Evolutionary conservation across 768 basidiomycete species (phyloP).

Genomic region (Goffeauzyma gilvescens): DNA sequence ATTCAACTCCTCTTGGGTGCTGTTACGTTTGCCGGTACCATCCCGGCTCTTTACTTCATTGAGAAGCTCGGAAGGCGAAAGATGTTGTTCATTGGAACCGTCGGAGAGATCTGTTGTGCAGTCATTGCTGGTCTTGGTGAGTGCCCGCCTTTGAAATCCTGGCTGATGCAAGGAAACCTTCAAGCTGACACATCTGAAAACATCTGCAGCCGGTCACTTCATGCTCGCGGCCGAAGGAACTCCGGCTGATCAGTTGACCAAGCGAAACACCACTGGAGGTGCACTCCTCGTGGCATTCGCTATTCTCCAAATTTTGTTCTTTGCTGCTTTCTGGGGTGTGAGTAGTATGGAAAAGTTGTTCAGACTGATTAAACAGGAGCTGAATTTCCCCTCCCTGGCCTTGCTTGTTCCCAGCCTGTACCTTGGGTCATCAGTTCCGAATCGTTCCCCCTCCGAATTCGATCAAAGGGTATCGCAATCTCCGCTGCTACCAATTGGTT

Average conservation of each 20-base stretch:
- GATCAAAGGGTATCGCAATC: slow-evolving; percentile 59
- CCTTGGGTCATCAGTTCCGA: slow-evolving; percentile 33
- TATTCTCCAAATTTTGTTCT: slow-evolving; percentile 54
- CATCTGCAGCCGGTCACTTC: slow-evolving; percentile 55
- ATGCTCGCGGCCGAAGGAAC: slow-evolving; percentile 42
- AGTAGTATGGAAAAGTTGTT: not conserved
- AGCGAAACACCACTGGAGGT: slow-evolving; percentile 44
- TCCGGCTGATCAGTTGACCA: slow-evolving; percentile 37
- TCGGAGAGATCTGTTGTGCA: slow-evolving; percentile 38
- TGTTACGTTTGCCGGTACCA: slow-evolving; percentile 51
- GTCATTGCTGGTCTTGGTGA: slow-evolving; percentile 43
- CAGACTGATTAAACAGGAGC: not conserved
- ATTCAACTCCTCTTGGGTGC: slow-evolving; percentile 39
- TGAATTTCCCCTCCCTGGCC: no score
- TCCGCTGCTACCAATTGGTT: slow-evolving; percentile 43
- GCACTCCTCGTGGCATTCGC: slow-evolving; percentile 55
- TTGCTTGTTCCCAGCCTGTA: not conserved
- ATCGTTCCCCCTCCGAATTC: slow-evolving; percentile 61
- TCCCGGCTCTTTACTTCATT: slow-evolving; percentile 53
- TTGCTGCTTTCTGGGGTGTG: slow-evolving; percentile 52
- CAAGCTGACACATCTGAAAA: no score
- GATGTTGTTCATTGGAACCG: slow-evolving; percentile 49
- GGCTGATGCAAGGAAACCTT: no score
- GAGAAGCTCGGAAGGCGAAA: slow-evolving; percentile 59
- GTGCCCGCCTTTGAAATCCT: no score